Conservation (phyloP, 176 grass and related monocot genomes). For the Phoenix roebelenii region DNA sequence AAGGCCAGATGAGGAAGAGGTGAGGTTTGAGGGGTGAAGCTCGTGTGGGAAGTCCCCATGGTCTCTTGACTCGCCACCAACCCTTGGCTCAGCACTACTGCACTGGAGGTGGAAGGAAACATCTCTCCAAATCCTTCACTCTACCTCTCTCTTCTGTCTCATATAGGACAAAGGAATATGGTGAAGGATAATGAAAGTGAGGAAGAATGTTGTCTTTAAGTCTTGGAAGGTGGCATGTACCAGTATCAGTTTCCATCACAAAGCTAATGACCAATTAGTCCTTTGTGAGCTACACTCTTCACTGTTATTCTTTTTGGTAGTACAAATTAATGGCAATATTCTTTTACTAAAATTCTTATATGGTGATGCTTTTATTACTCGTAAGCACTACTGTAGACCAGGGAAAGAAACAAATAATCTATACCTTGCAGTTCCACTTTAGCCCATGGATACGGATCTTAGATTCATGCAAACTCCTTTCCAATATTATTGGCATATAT, state of each 20-base stretch:
- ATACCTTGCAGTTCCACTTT: no score
- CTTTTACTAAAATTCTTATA: no score
- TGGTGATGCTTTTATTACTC: no score
- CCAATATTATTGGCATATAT: no score
- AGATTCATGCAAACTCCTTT: no score
- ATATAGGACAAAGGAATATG: conserved; percentile 6
- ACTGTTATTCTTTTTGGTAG: no score
- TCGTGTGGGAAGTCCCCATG: conserved; percentile 1
- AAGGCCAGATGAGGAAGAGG: not conserved
- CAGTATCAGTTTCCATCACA: not conserved
- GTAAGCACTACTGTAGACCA: no score
- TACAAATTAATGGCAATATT: no score
- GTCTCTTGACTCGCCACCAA: conserved; percentile 9
- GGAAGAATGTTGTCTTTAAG: no score
- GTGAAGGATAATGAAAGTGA: not conserved
- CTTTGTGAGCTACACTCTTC: no score
- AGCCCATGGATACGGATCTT: not conserved
- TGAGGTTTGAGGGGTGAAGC: not conserved
- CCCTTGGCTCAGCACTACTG: conserved; percentile 6
- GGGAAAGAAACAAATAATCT: no score
- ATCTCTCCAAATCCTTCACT: not conserved
- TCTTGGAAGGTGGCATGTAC: not conserved
- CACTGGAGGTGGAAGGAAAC: conserved; percentile 2
- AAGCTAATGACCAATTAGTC: no score
- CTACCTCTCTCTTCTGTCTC: not conserved